Base-by-base conservation (phyloP, 495 filamentous ascomycete genomes). In the Penicillium coprophilum region DNA sequence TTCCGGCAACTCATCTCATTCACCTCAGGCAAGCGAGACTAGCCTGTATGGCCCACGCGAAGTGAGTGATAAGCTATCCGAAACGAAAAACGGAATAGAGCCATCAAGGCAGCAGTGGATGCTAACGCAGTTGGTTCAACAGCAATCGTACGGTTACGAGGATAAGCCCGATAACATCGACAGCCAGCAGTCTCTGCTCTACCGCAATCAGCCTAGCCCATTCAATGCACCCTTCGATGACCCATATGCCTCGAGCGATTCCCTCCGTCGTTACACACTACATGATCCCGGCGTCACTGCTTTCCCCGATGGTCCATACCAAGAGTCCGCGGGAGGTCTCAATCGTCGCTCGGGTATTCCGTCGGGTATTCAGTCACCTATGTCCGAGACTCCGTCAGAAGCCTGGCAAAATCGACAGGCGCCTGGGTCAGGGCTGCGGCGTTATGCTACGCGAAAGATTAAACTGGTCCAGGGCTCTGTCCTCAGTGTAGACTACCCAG, bases 381-480 rank as follows among this genome's bases (percentile, higher is more conserved):
- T 63, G 55, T 83, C 54, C 47, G 66, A 61, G 76, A 80, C 71
- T 5, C 53, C 63, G 10, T 71, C 75, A 31, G 92, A 95, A 67
- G 89, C 90, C 60, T 96, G 91, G 91, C 72, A 89, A 53, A 86
- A 87, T 61, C 82, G 93, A 50, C 88, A 95, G 72, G 80, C 81
- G 50, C 86, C 87, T 52, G 67, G 68, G 45, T 79, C 80, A 17
- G 87, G 85, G 9, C 80, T 97, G 60, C 91, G 90, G 72, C 90
- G 94, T 55, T 95, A 91, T 74, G 84, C 88, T 30, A 98, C 94
- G 32, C 84, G 94, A 66, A 97, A 96, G 74, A 89, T 97, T 69
- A 97, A 97, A 77, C 84, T 98, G 40, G 88, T 92, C 30, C 93
- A 97, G 74, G 92, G 92, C 60, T 90, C 89, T 56, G 95, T 97